phyloP scores from a whole-genome alignment of 495 filamentous ascomycete genomes.

The Talaromyces thailandensis region DNA sequence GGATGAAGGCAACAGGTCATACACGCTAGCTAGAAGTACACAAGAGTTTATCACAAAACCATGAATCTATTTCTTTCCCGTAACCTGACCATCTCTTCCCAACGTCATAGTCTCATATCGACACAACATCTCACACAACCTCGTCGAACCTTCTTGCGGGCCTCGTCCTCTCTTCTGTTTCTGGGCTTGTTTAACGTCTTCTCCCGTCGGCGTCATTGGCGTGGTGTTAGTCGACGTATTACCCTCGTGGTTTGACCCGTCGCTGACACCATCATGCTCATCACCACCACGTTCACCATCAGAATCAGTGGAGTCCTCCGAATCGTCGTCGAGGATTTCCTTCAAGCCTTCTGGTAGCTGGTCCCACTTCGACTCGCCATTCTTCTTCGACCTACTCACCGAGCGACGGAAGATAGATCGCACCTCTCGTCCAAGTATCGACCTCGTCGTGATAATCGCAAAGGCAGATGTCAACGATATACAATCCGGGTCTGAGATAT shows the following conservation, averaged over 20 bases:
- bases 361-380: slow-evolving; percentile 14
- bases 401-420: slow-evolving; percentile 33
- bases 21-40: not conserved
- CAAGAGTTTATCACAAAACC: not conserved
- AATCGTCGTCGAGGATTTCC: slow-evolving; percentile 29
- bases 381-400: slow-evolving; percentile 23
- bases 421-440: slow-evolving; percentile 27
- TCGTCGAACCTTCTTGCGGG: slow-evolving; percentile 11
- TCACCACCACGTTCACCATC: not conserved
- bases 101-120: slow-evolving; percentile 34
- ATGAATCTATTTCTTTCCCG: not conserved
- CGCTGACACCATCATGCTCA: not conserved
- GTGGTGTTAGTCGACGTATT: not conserved
- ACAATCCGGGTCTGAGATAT: slow-evolving; percentile 31
- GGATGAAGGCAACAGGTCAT: not conserved
- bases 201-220: not conserved
- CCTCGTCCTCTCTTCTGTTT: not conserved
- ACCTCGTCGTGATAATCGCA: slow-evolving; percentile 28
- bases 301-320: not conserved
- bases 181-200: not conserved
- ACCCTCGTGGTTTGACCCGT: not conserved
- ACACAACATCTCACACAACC: slow-evolving; percentile 34
- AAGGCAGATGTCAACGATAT: slow-evolving; percentile 29
- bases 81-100: slow-evolving; percentile 24
- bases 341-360: slow-evolving; percentile 25